phyloP scores from a whole-genome alignment of 441 rosid genomes.

The Geranium incanum region DNA sequence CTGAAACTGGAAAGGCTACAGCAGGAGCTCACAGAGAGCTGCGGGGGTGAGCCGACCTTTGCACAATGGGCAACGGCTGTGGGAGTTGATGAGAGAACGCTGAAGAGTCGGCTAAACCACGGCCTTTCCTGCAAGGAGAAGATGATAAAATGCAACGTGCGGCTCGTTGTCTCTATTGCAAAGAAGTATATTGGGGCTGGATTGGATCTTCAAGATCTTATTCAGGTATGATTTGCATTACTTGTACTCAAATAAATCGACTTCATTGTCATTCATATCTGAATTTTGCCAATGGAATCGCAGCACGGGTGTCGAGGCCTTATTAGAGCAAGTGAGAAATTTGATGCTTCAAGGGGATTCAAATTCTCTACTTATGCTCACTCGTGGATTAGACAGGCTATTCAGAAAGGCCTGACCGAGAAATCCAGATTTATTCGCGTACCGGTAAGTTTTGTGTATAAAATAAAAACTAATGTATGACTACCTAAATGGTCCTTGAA shows the following conservation, averaged over 20 bases:
- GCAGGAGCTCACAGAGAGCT: constrained; percentile 59
- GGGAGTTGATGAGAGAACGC: constrained; percentile 59
- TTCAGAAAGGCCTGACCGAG: constrained; percentile 74
- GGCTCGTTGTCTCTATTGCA: constrained; percentile 92
- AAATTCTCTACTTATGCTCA: constrained; percentile 93
- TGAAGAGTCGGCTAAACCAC: constrained; percentile 55
- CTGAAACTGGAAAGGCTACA: constrained; percentile 76
- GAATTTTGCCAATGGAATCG: constrained; percentile 18
- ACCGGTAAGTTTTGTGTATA: constrained; percentile 48
- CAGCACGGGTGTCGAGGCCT: constrained; percentile 96
- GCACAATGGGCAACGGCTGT: constrained; percentile 92
- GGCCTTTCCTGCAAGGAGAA: constrained; percentile 75
- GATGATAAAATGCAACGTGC: constrained; percentile 85
- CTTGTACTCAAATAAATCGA: constrained; percentile 9
- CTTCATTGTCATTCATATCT: constrained; percentile 10
- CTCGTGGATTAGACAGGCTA: constrained; percentile 97
- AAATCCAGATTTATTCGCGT: constrained; percentile 76
- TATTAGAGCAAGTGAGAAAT: constrained; percentile 76
- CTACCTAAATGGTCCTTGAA: too few relatives aligned
- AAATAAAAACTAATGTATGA: too few relatives aligned
- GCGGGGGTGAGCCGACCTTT: constrained; percentile 62
- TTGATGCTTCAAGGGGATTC: constrained; percentile 89
- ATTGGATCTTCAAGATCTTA: constrained; percentile 87
- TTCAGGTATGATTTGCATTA: constrained; percentile 49
- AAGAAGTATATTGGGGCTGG: constrained; percentile 84